Conservation (phyloP, 495 filamentous ascomycete species). For the Patellaria atrata region DNA sequence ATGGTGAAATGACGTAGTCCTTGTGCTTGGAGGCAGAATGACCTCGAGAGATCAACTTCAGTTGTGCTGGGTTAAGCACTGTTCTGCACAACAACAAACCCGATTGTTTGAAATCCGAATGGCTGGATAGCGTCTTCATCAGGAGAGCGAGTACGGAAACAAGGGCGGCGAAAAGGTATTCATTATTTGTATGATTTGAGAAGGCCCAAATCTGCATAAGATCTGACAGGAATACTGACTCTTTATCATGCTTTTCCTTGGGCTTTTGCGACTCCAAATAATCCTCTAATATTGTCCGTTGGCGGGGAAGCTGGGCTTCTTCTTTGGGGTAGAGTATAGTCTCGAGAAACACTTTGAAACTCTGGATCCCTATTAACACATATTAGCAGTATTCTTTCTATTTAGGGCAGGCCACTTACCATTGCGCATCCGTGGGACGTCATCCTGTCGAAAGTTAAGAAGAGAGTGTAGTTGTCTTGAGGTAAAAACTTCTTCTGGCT, state of each 20-base stretch:
- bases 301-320: constrained; percentile 16
- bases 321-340: constrained; percentile 37
- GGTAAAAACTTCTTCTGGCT: constrained; percentile 9
- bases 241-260: constrained; percentile 36
- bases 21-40: constrained; percentile 60
- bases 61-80: constrained; percentile 55
- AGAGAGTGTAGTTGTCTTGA: constrained; percentile 14
- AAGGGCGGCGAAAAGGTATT: constrained; percentile 57
- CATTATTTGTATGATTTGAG: constrained; percentile 55
- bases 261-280: constrained; percentile 58
- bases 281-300: constrained; percentile 45
- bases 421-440: constrained; percentile 6
- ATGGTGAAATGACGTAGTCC: constrained; percentile 72
- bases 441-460: constrained; percentile 15
- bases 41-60: constrained; percentile 56
- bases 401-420: constrained; percentile 6
- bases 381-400: constrained; percentile 1
- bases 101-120: constrained; percentile 54
- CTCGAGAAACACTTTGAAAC: constrained; percentile 63
- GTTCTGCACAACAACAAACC: constrained; percentile 60
- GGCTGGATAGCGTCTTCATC: constrained; percentile 52
- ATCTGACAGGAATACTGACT: constrained; percentile 49
- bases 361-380: constrained; percentile 44
- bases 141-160: constrained; percentile 64
- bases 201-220: constrained; percentile 69